Evolutionary conservation across 768 basidiomycete genomes (phyloP), one percentile per base, ranked within the genome.

Genomic region (Serendipita indica): DNA sequence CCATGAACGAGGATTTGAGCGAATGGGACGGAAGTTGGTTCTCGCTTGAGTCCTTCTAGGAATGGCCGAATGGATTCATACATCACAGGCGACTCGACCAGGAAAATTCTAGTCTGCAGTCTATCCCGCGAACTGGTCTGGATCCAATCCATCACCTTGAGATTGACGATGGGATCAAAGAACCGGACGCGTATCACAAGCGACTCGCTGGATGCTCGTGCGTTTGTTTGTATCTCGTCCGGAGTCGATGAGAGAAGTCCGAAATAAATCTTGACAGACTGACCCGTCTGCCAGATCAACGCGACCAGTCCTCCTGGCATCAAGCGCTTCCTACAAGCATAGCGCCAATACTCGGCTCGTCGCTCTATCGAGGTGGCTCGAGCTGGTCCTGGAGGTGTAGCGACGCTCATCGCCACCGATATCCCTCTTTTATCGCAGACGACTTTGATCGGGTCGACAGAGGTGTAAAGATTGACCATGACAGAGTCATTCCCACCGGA

Each of bases 11-110:
- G 73, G 46, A 79, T 77, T 7, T 66, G 66, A 0, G 72, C 64
- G 65, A 85, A 82, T 0, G 83, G 83, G 4, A 86, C 60, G 1
- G 69, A 66, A 46, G 77, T 75, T 0, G 85, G 82, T 58, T 81
- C 82, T 18, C 59, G 57, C 61, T 78, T 73, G 2, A 87, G 72
- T 0, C 78, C 74, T 60, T 82, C 74, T 13, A 87, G 72, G 70
- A 86, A 86, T 0, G 85, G 85, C 4, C 81, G 72, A 33, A 83
- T 76, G 0, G 81, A 72, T 60, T 84, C 84, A 60, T 77, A 84
- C 77, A 86, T 77, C 59, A 86, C 77, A 0, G 78, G 75, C 0
- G 78, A 74, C 60, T 86, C 84, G 13, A 86, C 69, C 22, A 86
- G 69, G 2, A 83, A 57, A 52, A 63, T 60, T 28, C 57, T 28